These are phyloP conservation scores for Acacia acuminata DNA, from an alignment of 306 rosid species.

Conservation along the genomic window DNA sequence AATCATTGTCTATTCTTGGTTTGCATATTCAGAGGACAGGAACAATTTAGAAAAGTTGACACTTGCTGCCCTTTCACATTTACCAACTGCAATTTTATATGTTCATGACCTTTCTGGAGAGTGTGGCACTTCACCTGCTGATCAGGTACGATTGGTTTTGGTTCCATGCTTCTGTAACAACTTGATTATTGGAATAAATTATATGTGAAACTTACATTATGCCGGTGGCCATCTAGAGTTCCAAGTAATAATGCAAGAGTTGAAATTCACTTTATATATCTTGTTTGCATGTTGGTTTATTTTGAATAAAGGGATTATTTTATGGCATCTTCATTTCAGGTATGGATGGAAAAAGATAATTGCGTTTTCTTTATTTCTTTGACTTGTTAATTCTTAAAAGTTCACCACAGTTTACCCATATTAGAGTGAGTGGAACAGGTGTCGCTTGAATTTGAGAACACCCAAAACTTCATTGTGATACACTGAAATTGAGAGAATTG, in stretches of 20 bases:
- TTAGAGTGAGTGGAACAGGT: neutral
- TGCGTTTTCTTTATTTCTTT: neutral
- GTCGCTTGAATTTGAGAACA: neutral
- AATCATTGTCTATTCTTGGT: slow-evolving; percentile 6
- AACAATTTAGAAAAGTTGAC: slow-evolving; percentile 93
- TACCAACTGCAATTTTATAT: slow-evolving; percentile 87
- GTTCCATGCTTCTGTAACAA: slow-evolving; percentile 29
- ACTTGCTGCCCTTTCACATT: slow-evolving; percentile 85
- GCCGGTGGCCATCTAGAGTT: slow-evolving; percentile 10
- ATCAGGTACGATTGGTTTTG: slow-evolving; percentile 59
- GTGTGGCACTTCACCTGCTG: slow-evolving; percentile 94
- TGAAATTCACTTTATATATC: neutral
- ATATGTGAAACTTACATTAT: slow-evolving; percentile 5
- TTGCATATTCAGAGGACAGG: slow-evolving; percentile 69
- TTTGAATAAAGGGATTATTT: neutral
- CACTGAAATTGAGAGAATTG: neutral
- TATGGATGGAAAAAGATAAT: neutral
- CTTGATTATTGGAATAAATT: slow-evolving; percentile 27
- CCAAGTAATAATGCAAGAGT: slow-evolving; percentile 14
- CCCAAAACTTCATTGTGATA: neutral
- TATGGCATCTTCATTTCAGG: neutral
- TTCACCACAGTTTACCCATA: neutral
- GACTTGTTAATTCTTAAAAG: neutral
- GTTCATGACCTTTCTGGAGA: slow-evolving; percentile 97
- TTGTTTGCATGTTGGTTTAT: neutral